phyloP scores from a whole-genome alignment of 2,329 filamentous ascomycete species.

The Beauveria pseudobassiana region DNA sequence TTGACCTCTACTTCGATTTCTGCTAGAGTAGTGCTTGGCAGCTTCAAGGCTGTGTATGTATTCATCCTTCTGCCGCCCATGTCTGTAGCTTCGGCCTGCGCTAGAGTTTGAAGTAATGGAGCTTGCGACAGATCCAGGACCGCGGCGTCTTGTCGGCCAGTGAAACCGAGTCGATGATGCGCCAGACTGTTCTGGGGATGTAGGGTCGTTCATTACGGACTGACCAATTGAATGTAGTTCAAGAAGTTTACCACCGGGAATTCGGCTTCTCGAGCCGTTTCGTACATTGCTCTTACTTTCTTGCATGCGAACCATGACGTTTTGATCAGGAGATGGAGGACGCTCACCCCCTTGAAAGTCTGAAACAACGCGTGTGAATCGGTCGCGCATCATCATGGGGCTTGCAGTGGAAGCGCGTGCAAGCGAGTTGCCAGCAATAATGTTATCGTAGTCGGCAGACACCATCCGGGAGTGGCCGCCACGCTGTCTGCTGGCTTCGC shows the following conservation, averaged over 20 bases:
- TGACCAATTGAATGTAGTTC: slow-evolving; percentile 53
- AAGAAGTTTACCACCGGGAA: slow-evolving; percentile 61
- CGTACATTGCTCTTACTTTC: slow-evolving; percentile 51
- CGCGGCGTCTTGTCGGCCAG: slow-evolving; percentile 46
- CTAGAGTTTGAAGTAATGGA: slow-evolving; percentile 51
- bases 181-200: slow-evolving; percentile 49
- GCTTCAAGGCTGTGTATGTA: slow-evolving; percentile 83
- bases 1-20: slow-evolving; percentile 46
- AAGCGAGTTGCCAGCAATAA: slow-evolving; percentile 39
- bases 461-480: slow-evolving; percentile 27
- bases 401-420: slow-evolving; percentile 61
- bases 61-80: slow-evolving; percentile 52
- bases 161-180: slow-evolving; percentile 46
- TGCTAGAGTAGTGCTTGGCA: slow-evolving; percentile 55
- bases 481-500: slow-evolving; percentile 15
- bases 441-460: slow-evolving; percentile 36
- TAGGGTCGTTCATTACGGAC: slow-evolving; percentile 43
- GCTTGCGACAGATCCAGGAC: slow-evolving; percentile 48
- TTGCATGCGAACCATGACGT: slow-evolving; percentile 53
- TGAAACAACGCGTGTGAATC: slow-evolving; percentile 28
- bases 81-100: slow-evolving; percentile 42
- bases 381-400: slow-evolving; percentile 54
- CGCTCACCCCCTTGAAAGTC: slow-evolving; percentile 25
- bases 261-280: slow-evolving; percentile 69
- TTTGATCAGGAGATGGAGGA: slow-evolving; percentile 56